phyloP scores from a whole-genome alignment of 2,329 filamentous ascomycete genomes.

The Botrytis aclada region DNA sequence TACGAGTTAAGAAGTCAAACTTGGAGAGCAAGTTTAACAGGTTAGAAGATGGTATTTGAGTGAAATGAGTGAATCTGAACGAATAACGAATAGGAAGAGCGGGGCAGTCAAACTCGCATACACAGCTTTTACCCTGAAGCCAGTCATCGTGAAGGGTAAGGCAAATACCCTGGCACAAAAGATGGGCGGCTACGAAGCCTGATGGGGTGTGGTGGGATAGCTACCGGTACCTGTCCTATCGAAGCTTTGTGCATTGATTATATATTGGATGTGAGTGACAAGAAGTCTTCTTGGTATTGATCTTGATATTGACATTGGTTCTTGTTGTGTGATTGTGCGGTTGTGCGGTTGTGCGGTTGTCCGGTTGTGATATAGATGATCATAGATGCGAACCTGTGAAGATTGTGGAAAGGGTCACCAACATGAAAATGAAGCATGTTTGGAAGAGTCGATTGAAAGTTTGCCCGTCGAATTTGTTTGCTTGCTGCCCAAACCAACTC shows the following conservation, averaged over 20 bases:
- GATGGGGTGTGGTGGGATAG: neutral
- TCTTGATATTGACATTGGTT: neutral
- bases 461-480: neutral
- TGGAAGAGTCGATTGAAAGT: neutral
- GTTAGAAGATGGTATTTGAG: constrained; percentile 5
- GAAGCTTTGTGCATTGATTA: neutral
- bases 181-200: constrained; percentile 16
- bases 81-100: constrained; percentile 15
- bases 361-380: neutral
- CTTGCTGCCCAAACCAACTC: neutral
- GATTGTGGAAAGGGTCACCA: neutral
- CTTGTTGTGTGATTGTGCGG: neutral
- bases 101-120: constrained; percentile 9
- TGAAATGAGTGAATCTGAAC: constrained; percentile 17
- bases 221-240: neutral
- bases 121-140: constrained; percentile 3
- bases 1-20: constrained; percentile 6
- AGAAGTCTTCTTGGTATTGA: neutral
- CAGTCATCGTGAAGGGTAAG: constrained; percentile 7
- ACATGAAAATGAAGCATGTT: neutral
- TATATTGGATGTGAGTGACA: neutral
- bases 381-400: neutral
- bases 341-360: neutral
- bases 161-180: constrained; percentile 9
- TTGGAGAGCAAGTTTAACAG: neutral